Percentiles rank a stretch among this genome's conserved stretches.
phyloP scores from a whole-genome alignment of 495 filamentous ascomycete genomes.

The Tuber aestivum region DNA sequence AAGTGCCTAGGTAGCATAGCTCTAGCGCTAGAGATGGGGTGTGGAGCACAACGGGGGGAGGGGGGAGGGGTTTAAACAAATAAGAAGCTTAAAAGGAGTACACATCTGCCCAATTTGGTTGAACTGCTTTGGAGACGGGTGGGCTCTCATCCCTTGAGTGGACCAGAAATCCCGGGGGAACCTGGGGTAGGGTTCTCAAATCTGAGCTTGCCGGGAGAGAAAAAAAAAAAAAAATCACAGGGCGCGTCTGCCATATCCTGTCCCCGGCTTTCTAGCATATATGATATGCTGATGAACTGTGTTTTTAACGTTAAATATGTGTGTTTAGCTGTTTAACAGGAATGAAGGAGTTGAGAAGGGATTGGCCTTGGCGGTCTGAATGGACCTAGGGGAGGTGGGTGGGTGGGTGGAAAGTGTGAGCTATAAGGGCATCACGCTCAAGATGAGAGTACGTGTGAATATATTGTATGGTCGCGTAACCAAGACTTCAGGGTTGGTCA shows the following conservation, averaged over 20 bases:
- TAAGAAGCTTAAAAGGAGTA: not conserved
- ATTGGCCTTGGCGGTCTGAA: not conserved
- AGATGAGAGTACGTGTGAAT: not conserved
- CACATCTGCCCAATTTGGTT: not conserved
- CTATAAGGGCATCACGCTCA: not conserved
- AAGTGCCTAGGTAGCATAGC: not conserved
- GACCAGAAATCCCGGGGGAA: no score
- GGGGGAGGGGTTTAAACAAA: not conserved
- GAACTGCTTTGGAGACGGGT: not conserved
- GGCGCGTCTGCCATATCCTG: no score
- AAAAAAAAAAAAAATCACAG: no score
- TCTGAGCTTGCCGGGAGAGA: no score
- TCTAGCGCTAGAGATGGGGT: not conserved
- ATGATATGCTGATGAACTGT: no score
- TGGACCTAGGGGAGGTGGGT: not conserved
- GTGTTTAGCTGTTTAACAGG: not conserved
- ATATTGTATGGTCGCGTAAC: not conserved
- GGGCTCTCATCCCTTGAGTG: not conserved
- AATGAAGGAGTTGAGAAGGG: not conserved
- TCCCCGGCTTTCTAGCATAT: no score
- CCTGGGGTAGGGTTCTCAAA: no score
- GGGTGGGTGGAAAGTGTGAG: not conserved
- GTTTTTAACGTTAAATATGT: not conserved
- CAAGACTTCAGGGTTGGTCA: not conserved
- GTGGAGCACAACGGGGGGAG: not conserved